phyloP scores from a whole-genome alignment of 129 eudicot genomes.

The Tagetes erecta region DNA sequence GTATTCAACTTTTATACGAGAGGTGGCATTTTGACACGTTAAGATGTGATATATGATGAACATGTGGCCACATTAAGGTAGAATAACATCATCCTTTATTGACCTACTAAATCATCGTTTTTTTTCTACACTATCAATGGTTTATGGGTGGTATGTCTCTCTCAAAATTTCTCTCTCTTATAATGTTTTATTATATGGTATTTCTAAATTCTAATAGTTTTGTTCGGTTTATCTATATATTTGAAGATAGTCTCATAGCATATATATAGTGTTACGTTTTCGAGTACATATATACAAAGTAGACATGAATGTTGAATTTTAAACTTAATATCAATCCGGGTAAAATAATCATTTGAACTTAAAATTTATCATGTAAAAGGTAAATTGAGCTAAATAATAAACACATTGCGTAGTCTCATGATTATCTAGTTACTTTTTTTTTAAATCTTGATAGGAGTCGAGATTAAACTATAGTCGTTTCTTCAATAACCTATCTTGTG shows the following conservation, averaged over 20 bases:
- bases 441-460: too few species aligned
- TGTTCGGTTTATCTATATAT: background rate
- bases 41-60: background rate
- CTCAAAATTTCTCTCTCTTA: too few species aligned
- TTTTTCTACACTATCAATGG: background rate
- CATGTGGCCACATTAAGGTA: slow-evolving; percentile 3
- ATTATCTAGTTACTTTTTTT: too few species aligned
- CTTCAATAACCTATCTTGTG: background rate
- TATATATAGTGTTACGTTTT: too few species aligned
- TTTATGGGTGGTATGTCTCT: background rate
- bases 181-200: too few species aligned
- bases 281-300: background rate
- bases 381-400: too few species aligned
- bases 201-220: too few species aligned
- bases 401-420: too few species aligned
- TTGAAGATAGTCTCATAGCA: background rate
- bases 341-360: too few species aligned
- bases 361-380: background rate
- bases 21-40: slow-evolving; percentile 8
- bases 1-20: background rate
- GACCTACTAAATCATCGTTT: background rate
- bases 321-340: too few species aligned
- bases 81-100: background rate
- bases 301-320: background rate
- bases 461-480: too few species aligned